These are phyloP conservation scores for Sistotremastrum niveocremeum DNA, from an alignment of 768 basidiomycete genomes.

Conservation along the genomic window DNA sequence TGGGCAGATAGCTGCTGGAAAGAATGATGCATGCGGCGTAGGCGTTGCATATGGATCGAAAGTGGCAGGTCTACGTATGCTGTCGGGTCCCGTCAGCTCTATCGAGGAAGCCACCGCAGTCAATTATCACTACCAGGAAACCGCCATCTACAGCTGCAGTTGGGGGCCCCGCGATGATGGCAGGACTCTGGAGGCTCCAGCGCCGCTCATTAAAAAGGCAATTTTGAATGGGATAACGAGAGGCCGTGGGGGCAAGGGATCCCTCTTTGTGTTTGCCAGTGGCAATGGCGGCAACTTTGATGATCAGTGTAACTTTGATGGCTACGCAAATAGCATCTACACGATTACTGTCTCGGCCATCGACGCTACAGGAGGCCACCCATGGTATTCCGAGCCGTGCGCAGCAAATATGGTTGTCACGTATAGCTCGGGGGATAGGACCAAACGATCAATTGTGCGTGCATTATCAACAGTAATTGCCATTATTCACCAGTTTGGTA, in stretches of 20 bases:
- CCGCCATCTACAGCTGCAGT: constrained; percentile 35
- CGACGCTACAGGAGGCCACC: constrained; percentile 30
- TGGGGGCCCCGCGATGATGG: constrained; percentile 41
- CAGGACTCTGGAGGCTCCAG: constrained; percentile 31
- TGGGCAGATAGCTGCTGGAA: constrained; percentile 33
- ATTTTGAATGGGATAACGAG: constrained; percentile 34
- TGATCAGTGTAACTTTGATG: constrained; percentile 42
- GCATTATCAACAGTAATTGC: background rate
- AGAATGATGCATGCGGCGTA: constrained; percentile 39
- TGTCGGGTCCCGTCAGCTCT: constrained; percentile 33
- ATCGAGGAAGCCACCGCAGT: constrained; percentile 36
- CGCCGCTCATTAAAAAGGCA: constrained; percentile 30
- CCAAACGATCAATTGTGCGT: constrained; percentile 35
- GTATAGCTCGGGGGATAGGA: constrained; percentile 31
- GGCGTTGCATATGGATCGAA: constrained; percentile 31
- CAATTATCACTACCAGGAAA: constrained; percentile 34
- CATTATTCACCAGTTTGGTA: constrained; percentile 6
- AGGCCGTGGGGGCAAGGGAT: constrained; percentile 32
- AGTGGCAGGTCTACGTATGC: constrained; percentile 33
- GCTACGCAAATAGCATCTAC: constrained; percentile 36
- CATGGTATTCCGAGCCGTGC: constrained; percentile 37
- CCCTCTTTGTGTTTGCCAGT: constrained; percentile 35
- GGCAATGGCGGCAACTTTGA: constrained; percentile 34
- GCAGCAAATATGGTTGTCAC: constrained; percentile 35
- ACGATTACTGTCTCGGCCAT: constrained; percentile 33